Percentiles rank a stretch among this genome's conserved stretches.
Conservation (phyloP, 306 rosid genomes). For the Biancaea sappan region DNA sequence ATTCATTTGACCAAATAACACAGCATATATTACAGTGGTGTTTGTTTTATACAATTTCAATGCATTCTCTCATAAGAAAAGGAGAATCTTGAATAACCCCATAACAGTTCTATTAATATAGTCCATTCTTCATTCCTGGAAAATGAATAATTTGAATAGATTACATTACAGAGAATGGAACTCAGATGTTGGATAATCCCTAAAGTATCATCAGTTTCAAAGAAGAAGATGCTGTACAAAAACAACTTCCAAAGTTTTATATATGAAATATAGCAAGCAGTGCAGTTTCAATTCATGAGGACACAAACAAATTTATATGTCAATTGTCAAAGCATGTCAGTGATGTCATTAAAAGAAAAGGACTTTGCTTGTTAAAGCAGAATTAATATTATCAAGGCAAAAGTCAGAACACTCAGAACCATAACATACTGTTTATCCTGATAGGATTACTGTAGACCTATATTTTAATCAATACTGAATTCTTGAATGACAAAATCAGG, state of each 20-base stretch:
- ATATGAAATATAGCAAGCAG: constrained; percentile 15
- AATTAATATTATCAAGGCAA: neutral
- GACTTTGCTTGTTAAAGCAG: neutral
- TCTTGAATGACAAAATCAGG: neutral
- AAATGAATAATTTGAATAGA: neutral
- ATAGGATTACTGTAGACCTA: neutral
- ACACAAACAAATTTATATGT: neutral
- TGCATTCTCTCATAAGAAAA: neutral
- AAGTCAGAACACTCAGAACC: constrained; percentile 1
- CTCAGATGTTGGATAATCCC: neutral
- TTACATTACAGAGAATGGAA: neutral
- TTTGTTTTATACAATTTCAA: neutral
- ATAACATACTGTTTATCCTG: neutral
- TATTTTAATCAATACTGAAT: neutral
- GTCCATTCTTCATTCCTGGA: neutral
- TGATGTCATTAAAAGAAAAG: constrained; percentile 8
- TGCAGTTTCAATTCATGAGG: neutral
- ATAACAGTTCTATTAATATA: neutral
- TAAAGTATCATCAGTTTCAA: neutral
- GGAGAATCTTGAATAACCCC: neutral
- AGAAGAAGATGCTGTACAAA: neutral
- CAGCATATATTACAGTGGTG: neutral
- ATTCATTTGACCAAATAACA: neutral
- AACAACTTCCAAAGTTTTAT: neutral
- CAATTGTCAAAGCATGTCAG: neutral